Evolutionary conservation across 108 stramenopile species (phyloP), one percentile per base, ranked within the genome.

Genomic region (Stephanodiscus minutulus): DNA sequence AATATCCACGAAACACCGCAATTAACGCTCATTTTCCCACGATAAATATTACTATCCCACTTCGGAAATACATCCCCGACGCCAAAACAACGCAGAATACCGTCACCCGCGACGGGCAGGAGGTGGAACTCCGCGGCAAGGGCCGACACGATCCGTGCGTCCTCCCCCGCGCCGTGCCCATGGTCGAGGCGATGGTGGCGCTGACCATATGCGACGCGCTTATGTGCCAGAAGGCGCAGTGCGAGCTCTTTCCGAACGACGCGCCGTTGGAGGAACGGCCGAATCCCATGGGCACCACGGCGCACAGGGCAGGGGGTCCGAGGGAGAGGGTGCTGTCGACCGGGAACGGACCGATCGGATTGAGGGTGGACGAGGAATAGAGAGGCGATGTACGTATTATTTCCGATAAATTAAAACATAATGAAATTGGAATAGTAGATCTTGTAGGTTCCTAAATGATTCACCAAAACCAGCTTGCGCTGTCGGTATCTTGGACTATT

Each of bases 131-230:
- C 24, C 83, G 97, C 37, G 99, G 98, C 24, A 98, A 98, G 79
- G 99, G 98, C 33, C 84, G 99, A 25, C 98, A 99, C 71, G 99
- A 98, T 81, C 99, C 98, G 13, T 98, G 99, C 72, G 99, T 99
- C 25, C 83, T 99, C 10, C 99, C 99, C 7, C 85, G 98, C 24
- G 97, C 98, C 12, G 90, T 96, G 48, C 97, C 97, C 33, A 96
- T 97, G 92, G 96, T 97, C 21, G 97, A 99, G 81, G 95, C 96
- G 17, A 99, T 99, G 99, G 96, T 98, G 33, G 97, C 99, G 12
- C 70, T 99, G 7, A 94, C 93, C 8, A 72, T 99, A 35, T 88
- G 88, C 13, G 99, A 99, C 82, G 90, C 93, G 33, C 74, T 98
- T 5, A 96, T 99, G 96, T 85, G 88, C 83, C 98, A 99, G 64